Percentiles rank a stretch among this genome's conserved stretches.
These are phyloP conservation scores for Yamadazyma spencermartinsiae DNA, from an alignment of 1,139 yeast species.

Conservation along the genomic window DNA sequence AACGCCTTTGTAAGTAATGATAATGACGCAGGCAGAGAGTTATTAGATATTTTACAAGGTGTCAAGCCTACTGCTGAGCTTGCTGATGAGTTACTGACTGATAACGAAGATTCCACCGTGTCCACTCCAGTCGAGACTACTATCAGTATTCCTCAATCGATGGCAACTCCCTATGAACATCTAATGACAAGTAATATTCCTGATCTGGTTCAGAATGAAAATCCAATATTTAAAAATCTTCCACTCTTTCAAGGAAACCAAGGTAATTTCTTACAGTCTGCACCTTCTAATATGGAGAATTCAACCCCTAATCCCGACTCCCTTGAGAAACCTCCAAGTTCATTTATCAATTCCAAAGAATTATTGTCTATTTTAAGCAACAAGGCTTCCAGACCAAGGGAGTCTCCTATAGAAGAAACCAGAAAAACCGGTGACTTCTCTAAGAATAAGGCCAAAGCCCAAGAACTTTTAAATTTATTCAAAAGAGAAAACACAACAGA, in stretches of 20 bases:
- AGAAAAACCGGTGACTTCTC: constrained; percentile 20
- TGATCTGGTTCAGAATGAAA: constrained; percentile 26
- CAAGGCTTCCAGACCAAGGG: constrained; percentile 21
- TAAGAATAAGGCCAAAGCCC: constrained; percentile 38
- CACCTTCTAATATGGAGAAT: constrained; percentile 6
- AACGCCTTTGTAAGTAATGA: not conserved
- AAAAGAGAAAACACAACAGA: constrained; percentile 13
- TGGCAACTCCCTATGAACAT: constrained; percentile 20
- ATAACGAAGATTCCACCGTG: not conserved
- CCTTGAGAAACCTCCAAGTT: constrained; percentile 40
- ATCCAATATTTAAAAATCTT: constrained; percentile 26
- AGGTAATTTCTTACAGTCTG: constrained; percentile 8
- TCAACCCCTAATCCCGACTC: constrained; percentile 45
- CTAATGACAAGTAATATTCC: constrained; percentile 21
- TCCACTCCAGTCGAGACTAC: constrained; percentile 5
- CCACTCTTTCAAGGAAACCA: constrained; percentile 14
- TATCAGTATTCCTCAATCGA: constrained; percentile 18
- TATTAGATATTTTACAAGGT: constrained; percentile 62
- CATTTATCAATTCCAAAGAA: constrained; percentile 49
- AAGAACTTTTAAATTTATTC: constrained; percentile 39
- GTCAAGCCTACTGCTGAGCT: constrained; percentile 25
- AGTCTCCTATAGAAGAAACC: constrained; percentile 10
- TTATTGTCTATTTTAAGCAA: constrained; percentile 51
- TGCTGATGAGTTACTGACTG: constrained; percentile 2
- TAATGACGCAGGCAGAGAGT: constrained; percentile 74